phyloP scores from a whole-genome alignment of 768 basidiomycete genomes.

The Boletus speciosus region DNA sequence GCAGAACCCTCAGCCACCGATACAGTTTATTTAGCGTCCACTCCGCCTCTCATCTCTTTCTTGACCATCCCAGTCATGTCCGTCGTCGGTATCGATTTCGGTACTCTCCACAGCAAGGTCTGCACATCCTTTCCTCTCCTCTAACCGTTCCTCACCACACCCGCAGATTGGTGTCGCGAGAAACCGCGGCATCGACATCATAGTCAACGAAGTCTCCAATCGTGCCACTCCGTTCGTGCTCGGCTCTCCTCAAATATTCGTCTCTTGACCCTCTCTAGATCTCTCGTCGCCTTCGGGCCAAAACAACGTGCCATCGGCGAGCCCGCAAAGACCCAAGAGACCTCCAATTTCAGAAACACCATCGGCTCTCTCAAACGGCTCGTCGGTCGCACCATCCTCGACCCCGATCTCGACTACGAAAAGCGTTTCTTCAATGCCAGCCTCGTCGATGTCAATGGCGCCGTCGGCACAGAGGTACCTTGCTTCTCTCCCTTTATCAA shows the following conservation, averaged over 20 bases:
- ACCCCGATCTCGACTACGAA: conserved; percentile 83
- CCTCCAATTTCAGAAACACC: conserved; percentile 97
- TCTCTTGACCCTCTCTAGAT: conserved; percentile 46
- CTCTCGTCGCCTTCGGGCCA: conserved; percentile 89
- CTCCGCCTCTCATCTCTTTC: neutral
- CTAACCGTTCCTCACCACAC: neutral
- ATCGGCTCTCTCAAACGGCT: conserved; percentile 90
- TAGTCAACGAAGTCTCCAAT: conserved; percentile 97
- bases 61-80: conserved; percentile 50
- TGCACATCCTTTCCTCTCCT: neutral
- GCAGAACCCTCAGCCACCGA: conserved; percentile 21
- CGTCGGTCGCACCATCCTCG: conserved; percentile 74
- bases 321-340: conserved; percentile 95
- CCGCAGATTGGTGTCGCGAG: conserved; percentile 89
- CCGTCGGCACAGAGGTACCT: conserved; percentile 78
- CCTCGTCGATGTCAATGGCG: conserved; percentile 79
- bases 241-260: neutral
- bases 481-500: conserved; percentile 2
- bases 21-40: neutral
- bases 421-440: conserved; percentile 88
- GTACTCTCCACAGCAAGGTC: conserved; percentile 86
- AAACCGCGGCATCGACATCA: conserved; percentile 97
- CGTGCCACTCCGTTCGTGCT: conserved; percentile 85
- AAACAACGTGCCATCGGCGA: conserved; percentile 93
- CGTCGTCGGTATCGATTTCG: conserved; percentile 95